A percentile compares a stretch with the other conserved stretches of the same genome.
These are phyloP conservation scores for Strobilomyces confusus DNA, from an alignment of 768 basidiomycete species.

Conservation along the genomic window DNA sequence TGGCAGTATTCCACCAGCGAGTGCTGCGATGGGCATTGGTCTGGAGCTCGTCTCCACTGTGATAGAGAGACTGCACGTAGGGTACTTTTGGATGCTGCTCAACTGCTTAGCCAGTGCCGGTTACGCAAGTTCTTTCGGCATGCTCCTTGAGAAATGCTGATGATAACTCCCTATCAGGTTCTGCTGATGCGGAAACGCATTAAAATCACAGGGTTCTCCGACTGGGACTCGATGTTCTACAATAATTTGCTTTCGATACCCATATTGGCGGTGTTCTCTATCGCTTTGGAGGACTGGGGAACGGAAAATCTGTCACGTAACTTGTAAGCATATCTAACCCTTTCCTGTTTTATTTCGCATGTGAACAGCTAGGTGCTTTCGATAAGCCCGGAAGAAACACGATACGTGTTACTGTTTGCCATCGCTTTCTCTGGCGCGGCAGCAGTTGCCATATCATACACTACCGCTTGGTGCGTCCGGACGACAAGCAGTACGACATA, in stretches of 20 bases:
- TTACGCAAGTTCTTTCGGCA: slow-evolving; percentile 56
- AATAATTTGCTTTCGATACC: slow-evolving; percentile 96
- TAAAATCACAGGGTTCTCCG: slow-evolving; percentile 91
- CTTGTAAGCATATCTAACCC: slow-evolving; percentile 64
- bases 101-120: slow-evolving; percentile 90
- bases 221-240: slow-evolving; percentile 99
- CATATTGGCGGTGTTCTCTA: slow-evolving; percentile 74
- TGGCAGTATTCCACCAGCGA: slow-evolving; percentile 23
- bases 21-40: slow-evolving; percentile 24
- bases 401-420: slow-evolving; percentile 73
- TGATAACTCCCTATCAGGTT: slow-evolving; percentile 49
- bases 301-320: slow-evolving; percentile 70
- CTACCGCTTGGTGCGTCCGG: slow-evolving; percentile 97
- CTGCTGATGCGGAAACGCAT: slow-evolving; percentile 95
- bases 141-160: slow-evolving; percentile 3
- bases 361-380: neutral
- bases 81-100: slow-evolving; percentile 94
- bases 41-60: slow-evolving; percentile 39
- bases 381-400: slow-evolving; percentile 74
- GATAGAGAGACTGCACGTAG: slow-evolving; percentile 60
- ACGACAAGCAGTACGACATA: slow-evolving; percentile 98
- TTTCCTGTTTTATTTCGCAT: neutral
- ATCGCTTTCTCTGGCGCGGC: slow-evolving; percentile 97
- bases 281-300: slow-evolving; percentile 89
- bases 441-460: slow-evolving; percentile 96